Evolutionary conservation across 176 grass and related monocot species (phyloP), one percentile per base, ranked within the genome.

Genomic region (Aegilops umbellulata): DNA sequence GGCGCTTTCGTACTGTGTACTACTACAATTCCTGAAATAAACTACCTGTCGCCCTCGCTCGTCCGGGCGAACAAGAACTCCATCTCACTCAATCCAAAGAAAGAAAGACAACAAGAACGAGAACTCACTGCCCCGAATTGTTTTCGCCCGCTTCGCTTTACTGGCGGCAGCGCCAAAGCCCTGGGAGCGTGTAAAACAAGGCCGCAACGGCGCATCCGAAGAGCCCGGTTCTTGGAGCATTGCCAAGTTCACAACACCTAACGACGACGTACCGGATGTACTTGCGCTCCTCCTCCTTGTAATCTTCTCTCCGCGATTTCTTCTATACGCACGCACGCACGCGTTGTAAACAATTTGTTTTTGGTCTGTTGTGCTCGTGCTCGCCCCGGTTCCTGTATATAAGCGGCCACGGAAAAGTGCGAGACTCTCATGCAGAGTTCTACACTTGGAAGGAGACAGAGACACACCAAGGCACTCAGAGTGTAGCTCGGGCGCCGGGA

Each of bases 141-240:
- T 85, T 80, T 84, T 81, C 77, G 44, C 82, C 46, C 9, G 51
- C 77, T 20, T 80, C 60, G 76, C 44, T 89, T 85, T 66, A 84
- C 13, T 80, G 89, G 80, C 89, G 89, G 26, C 75, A 46, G 22
- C 68, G 89, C 80, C 89, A 26, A 90, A 84, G 89, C 35, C 32
- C 14, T n/a, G 0, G 65, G 36, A 5, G 3, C 84, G 20, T 79
- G 34, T 39, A 36, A 67, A 79, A 87, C 80, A 74, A 83, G 44
- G 8, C 32, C 26, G 20, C 23, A n/a, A 76, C 89, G 89, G 66
- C 74, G 66, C 4, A 46, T 87, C 80, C 89, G 8, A 90, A 42
- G 89, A 74, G 64, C 38, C 58, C 25, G 17, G 1, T 65, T 31
- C 46, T 86, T 87, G 85, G 84, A 87, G 41, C 85, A 12, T 74